phyloP scores from a whole-genome alignment of 306 rosid species.

The Dalbergia cultrata region DNA sequence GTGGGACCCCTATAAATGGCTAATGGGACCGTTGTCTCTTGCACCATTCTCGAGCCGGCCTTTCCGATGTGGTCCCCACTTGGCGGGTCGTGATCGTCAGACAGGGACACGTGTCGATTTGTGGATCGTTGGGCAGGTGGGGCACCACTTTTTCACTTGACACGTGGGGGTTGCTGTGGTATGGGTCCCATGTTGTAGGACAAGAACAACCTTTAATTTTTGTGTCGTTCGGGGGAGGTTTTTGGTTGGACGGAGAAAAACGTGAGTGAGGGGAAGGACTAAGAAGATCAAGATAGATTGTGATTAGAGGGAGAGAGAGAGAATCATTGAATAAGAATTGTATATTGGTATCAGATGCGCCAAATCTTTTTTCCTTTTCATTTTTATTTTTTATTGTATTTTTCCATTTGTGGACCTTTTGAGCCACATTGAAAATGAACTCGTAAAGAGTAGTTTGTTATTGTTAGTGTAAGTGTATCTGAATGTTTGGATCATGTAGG shows the following conservation, averaged over 20 bases:
- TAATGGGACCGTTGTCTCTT: conserved; percentile 44
- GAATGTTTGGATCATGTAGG: conserved; percentile 6
- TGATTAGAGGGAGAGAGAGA: neutral
- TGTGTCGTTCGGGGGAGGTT: neutral
- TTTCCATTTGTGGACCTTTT: neutral
- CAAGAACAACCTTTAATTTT: conserved; percentile 28
- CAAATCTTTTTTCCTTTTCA: neutral
- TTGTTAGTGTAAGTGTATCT: neutral
- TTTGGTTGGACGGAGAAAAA: conserved; percentile 25
- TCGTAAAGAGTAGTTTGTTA: neutral
- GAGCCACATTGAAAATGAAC: neutral
- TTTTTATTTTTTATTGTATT: neutral
- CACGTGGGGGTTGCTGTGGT: conserved; percentile 39
- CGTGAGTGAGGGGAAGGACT: conserved; percentile 12
- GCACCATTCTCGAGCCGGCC: conserved; percentile 44
- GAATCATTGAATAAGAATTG: neutral
- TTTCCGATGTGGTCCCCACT: conserved; percentile 44
- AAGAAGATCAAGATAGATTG: neutral
- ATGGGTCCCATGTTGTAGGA: conserved; percentile 23
- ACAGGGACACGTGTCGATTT: conserved; percentile 18
- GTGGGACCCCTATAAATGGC: neutral
- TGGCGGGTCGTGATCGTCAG: neutral
- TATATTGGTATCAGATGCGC: conserved; percentile 14
- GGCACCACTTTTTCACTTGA: conserved; percentile 43
- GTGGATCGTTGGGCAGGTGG: conserved; percentile 32